Evolutionary conservation across 1,284 basidiomycete genomes (phyloP).

Genomic region (Malassezia vespertilionis): DNA sequence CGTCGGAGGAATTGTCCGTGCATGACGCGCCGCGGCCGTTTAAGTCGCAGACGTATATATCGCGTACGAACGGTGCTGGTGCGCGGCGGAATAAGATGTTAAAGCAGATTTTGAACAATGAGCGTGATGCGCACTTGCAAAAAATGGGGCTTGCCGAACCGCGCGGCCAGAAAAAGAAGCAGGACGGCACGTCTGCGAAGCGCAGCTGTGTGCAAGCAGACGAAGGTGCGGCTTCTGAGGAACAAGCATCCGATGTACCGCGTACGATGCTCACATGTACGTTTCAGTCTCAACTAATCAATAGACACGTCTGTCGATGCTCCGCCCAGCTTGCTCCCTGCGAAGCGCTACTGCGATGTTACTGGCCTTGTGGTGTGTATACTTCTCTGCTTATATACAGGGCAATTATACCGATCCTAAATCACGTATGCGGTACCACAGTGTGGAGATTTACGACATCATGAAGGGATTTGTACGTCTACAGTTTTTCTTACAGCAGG

Average conservation of each 20-base stretch:
- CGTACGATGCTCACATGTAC: conserved; percentile 16
- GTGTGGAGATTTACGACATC: conserved; percentile 72
- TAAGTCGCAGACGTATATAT: conserved; percentile 22
- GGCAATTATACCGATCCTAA: conserved; percentile 75
- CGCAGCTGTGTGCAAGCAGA: not conserved
- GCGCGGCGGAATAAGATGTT: conserved; percentile 33
- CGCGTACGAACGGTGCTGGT: conserved; percentile 22
- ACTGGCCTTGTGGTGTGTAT: conserved; percentile 65
- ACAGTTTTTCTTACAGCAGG: conserved; percentile 12
- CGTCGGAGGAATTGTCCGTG: conserved; percentile 25
- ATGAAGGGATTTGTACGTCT: conserved; percentile 63
- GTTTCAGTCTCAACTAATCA: conserved; percentile 3
- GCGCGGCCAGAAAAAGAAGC: not conserved
- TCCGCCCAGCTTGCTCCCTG: conserved; percentile 67
- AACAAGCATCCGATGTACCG: not conserved
- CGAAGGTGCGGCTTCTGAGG: not conserved
- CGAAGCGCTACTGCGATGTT: conserved; percentile 71
- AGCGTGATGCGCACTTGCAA: conserved; percentile 26
- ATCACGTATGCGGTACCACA: conserved; percentile 68
- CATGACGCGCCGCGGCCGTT: conserved; percentile 21
- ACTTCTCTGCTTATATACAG: conserved; percentile 47
- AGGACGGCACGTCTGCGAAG: not conserved
- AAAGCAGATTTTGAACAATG: conserved; percentile 35
- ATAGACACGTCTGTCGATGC: conserved; percentile 74
- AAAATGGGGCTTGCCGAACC: conserved; percentile 1